Base-by-base conservation (phyloP, 139 green algal genomes). In the Closterium sp. region DNA sequence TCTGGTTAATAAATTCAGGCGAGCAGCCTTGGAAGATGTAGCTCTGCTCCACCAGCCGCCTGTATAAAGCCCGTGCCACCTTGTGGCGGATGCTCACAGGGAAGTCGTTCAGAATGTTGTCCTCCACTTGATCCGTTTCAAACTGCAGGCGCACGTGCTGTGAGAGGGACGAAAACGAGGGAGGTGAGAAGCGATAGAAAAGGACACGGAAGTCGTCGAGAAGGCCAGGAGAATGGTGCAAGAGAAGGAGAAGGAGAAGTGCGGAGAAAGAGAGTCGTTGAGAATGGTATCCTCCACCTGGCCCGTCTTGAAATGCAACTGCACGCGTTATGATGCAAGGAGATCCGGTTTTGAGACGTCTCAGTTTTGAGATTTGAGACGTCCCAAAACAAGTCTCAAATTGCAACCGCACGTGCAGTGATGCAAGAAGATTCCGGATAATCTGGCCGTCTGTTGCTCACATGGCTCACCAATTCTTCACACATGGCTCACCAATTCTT, bases 21-120 rank as follows among this genome's bases (percentile, higher is more conserved):
- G 90, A 92, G 90, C 90, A 92, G 2, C 30, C 79, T 9, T 31
- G 30, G 90, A 92, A 92, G 90, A 92, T 87, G 73, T 92, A 90
- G 90, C 70, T 70, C 27, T 92, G 9, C 73, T 92, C 73, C 73
- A 92, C 73, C 29, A 91, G 22, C 0, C 24, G 22, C 27, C 29
- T 0, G 70, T 70, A 89, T 6, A 89, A 24, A 5, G 70, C 70
- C 0, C 79, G 84, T 73, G 90, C n/a, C 29, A 92, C 31, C 29
- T 62, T 42, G 32, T 90, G 19, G 0, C 17, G 62, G 13, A 79
- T 79, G 85, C 90, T 90, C 10, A 90, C 91, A 27, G 90, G 90
- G 34, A 92, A 92, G 73, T 50, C 90, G n/a, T 92, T 62, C 10
- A 91, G 29, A 19, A 91, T 27, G 89, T 89, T n/a, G 70, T 50